Evolutionary conservation across 2,329 filamentous ascomycete species (phyloP), one percentile per base, ranked within the genome.

Genomic region (Hansfordia pulvinata): DNA sequence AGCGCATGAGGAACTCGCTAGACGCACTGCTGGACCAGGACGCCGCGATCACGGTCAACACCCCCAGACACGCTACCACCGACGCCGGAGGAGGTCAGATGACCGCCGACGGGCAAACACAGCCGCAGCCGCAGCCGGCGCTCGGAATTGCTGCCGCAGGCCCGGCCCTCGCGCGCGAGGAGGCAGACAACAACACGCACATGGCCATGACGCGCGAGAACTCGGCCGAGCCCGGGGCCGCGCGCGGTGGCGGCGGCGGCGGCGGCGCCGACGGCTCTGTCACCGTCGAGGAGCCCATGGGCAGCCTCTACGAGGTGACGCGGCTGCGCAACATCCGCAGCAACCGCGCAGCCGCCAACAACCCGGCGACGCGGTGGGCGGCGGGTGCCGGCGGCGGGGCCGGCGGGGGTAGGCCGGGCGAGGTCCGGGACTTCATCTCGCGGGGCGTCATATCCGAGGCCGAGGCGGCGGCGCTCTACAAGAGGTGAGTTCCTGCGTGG

Each of bases 251-350:
- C 19, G 30, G 35, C 20, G 32, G 52, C 11, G 56, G 57, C 20
- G 49, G 52, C 30, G 41, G 49, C 17, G 52, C 52, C 17, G 20
- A 11, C 16, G 28, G 20, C 10, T 25, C 30, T 2, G 37, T 36
- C 15, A 43, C 60, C 18, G 58, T 64, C 2, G 53, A 58, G 10
- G 60, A 60, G 10, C 61, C 61, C 0, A 67, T 68, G 61, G 56
- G 60, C 27, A 64, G 58, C 41, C 42, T 68, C 9, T 67, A 64
- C 39, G 62, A 67, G 33, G 61, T 67, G 10, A 68, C 64, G 1
- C 60, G 62, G 27, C 44, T 68, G 25, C 50, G 42, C n/a, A 46
- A 48, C 25, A 36, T 50, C 2, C 37, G 39, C 8, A 40, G 31
- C 24, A 38, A 38, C 10, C n/a, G n/a, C n/a, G n/a, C n/a, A n/a